Base-by-base conservation (phyloP, 495 filamentous ascomycete genomes). In the Penicillium odoratum region DNA sequence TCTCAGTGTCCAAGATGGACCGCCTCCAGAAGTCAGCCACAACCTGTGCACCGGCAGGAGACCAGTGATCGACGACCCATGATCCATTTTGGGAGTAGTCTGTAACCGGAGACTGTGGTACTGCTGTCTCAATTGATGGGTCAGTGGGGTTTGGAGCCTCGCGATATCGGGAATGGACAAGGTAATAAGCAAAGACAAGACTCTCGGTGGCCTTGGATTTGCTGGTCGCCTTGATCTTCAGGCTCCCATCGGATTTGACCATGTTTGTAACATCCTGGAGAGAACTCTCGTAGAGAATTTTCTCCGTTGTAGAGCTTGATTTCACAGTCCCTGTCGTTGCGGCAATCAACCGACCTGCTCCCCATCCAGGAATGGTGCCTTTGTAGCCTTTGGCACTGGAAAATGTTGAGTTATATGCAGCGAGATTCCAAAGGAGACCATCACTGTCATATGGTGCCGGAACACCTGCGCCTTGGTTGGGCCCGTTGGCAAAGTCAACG, bases 31-130 rank as follows among this genome's bases (percentile, higher is more conserved):
- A 81, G 29, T 74, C 65, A 5, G 67, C 79, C 3, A 69, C 59
- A 1, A 68, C 65, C 57, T 75, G 60, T 2, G 79, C 79, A 18
- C 81, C 81, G 0, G 44, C 48, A 8, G 69, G 60, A 50, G 70
- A 75, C 48, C 76, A 82, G 52, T 83, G 81, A 58, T 83, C 81
- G 7, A 79, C 78, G 5, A 67, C 66, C 61, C 69, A 81, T 0
- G 77, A 79, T 1, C 81, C 81, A 53, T 81, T 81, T 29, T 75
- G 69, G 15, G 64, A 71, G 51, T 74, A 51, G 49, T 55, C 25
- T 58, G 50, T 30, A 33, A 51, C 49, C 1, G 49, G 49, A 11
- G 49, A 51, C 6, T 51, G 49, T 26, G 49, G 49, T 1, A 51
- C 49, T 3, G 34, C 49, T 25, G 15, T 40, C 6, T 5, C 16